Conservation (phyloP, 208 protist species). For the Crithidia thermophila region DNA sequence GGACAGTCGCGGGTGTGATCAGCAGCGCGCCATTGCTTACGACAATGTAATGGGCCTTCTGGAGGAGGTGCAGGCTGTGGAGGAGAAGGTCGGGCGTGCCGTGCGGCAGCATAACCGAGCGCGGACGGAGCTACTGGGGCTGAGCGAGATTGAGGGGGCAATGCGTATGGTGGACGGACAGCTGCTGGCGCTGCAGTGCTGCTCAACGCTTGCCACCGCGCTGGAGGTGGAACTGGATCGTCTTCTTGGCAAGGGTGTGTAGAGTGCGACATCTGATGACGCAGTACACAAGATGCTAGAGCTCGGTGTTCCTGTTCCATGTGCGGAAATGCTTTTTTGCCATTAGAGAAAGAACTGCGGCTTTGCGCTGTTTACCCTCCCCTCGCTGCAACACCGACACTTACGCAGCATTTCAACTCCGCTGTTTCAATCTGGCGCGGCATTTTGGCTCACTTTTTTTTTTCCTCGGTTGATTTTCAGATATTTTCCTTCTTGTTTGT, state of each 20-base stretch:
- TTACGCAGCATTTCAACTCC: neutral
- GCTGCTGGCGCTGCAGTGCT: conserved; percentile 61
- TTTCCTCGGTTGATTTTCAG: neutral
- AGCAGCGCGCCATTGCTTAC: conserved; percentile 49
- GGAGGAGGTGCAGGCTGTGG: conserved; percentile 65
- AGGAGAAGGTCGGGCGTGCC: conserved; percentile 48
- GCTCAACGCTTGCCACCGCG: conserved; percentile 41
- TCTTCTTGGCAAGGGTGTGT: conserved; percentile 48
- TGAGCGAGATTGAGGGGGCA: conserved; percentile 52
- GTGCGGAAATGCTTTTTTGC: no score
- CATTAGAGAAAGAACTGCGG: no score
- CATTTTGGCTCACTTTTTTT: conserved; percentile 8
- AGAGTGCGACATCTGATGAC: neutral
- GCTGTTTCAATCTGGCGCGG: no score
- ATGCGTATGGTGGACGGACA: conserved; percentile 67
- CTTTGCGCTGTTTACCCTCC: conserved; percentile 1
- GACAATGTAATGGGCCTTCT: conserved; percentile 62
- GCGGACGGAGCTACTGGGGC: conserved; percentile 35
- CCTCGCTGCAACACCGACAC: neutral
- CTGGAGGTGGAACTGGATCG: conserved; percentile 67
- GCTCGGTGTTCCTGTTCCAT: neutral
- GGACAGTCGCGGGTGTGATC: conserved; percentile 33
- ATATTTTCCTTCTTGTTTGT: neutral
- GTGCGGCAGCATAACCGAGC: conserved; percentile 69
- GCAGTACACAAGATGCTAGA: conserved; percentile 14